phyloP scores from a whole-genome alignment of 371 early-diverging fungal species.

The Blastocladiella emersonii region DNA sequence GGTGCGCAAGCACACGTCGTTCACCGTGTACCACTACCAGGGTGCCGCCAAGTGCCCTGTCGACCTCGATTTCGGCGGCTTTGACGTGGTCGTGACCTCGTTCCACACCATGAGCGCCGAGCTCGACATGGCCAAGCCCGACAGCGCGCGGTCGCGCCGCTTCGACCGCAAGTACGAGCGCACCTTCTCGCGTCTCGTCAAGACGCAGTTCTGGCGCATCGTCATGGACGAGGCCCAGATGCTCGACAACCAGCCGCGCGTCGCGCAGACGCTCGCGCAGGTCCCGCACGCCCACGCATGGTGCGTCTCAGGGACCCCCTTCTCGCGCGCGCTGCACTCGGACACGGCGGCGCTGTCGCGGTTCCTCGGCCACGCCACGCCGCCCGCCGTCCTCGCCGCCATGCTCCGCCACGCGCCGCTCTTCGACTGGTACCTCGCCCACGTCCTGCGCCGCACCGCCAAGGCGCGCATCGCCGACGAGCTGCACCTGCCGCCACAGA shows the following conservation, averaged over 20 bases:
- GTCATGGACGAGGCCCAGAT: constrained; percentile 4
- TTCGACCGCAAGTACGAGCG: constrained; percentile 3
- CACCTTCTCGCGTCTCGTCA: background rate
- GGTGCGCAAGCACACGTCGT: background rate
- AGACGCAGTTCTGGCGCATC: background rate
- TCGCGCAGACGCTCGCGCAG: background rate
- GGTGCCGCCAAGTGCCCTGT: background rate
- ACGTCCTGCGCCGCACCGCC: background rate
- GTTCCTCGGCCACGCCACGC: background rate
- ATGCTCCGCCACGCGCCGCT: background rate
- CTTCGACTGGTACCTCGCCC: background rate
- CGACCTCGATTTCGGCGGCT: background rate
- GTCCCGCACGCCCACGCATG: background rate
- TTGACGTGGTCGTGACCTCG: background rate
- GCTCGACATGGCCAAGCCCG: background rate
- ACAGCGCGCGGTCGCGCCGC: background rate
- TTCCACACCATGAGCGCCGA: background rate
- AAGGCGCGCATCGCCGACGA: background rate
- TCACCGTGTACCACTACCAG: background rate
- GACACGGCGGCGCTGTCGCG: background rate
- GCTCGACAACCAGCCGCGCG: background rate
- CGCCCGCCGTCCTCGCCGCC: background rate
- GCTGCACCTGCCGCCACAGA: background rate
- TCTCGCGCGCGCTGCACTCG: background rate
- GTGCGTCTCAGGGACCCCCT: background rate